Conservation (phyloP, 768 basidiomycete species). For the Mycena maculata region DNA sequence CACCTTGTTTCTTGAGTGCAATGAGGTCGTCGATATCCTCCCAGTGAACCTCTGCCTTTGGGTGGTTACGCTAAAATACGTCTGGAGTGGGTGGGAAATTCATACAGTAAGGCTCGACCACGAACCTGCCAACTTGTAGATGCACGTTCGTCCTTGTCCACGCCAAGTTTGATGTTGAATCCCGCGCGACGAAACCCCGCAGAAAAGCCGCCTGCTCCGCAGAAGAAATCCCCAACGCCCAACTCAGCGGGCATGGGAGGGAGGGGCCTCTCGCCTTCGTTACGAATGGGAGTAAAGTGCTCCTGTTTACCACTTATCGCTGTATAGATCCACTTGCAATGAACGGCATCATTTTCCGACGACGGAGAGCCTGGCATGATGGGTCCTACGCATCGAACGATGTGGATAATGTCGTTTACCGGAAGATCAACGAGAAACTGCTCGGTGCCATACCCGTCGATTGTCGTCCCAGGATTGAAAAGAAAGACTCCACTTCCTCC, state of each 20-base stretch:
- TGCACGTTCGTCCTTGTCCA: not conserved
- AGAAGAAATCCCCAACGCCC: constrained; percentile 2
- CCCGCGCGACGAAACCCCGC: constrained; percentile 8
- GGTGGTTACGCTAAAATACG: not conserved
- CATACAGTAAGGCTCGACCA: not conserved
- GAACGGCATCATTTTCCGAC: not conserved
- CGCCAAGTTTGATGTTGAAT: not conserved
- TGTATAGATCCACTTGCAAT: not conserved
- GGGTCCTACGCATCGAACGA: not conserved
- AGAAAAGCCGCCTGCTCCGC: constrained; percentile 7
- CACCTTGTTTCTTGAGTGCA: not conserved
- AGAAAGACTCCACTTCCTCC: not conserved
- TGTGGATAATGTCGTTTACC: not conserved
- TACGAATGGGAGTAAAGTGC: not conserved
- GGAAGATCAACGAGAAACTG: not conserved
- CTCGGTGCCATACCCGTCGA: not conserved
- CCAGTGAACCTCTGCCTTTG: not conserved
- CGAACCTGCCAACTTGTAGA: not conserved
- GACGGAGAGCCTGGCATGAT: not conserved
- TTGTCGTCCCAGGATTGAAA: not conserved
- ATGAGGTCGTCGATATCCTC: not conserved
- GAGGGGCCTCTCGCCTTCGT: not conserved
- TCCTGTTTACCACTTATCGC: not conserved
- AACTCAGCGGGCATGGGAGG: not conserved
- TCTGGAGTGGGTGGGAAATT: not conserved